phyloP scores from a whole-genome alignment of 164 flowering plant species.

The Tetrastigma voinierianum region DNA sequence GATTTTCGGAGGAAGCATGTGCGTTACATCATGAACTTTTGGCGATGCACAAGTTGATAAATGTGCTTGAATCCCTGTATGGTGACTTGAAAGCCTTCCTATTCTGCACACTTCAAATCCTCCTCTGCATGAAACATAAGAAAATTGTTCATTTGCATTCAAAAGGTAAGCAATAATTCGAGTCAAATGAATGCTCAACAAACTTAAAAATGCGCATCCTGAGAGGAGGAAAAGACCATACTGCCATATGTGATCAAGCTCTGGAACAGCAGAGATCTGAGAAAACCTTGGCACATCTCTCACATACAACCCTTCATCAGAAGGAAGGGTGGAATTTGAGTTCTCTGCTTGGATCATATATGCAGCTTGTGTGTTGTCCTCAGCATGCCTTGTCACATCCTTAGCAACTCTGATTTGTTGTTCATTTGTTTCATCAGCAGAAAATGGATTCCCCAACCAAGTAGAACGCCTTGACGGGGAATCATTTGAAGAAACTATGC shows the following conservation, averaged over 20 bases:
- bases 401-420: background rate
- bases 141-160: background rate
- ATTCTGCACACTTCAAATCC: conserved; percentile 51
- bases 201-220: background rate
- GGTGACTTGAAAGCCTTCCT: conserved; percentile 27
- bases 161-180: background rate
- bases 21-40: conserved; percentile 55
- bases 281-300: conserved; percentile 6
- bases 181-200: background rate
- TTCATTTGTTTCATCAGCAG: conserved; percentile 16
- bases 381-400: conserved; percentile 13
- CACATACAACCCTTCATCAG: conserved; percentile 19
- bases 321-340: conserved; percentile 5
- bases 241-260: conserved; percentile 60
- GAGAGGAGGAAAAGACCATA: conserved; percentile 29
- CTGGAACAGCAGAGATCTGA: conserved; percentile 41
- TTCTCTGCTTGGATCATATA: conserved; percentile 5
- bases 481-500: conserved; percentile 20
- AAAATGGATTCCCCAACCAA: background rate
- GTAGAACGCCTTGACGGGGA: background rate
- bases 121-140: conserved; percentile 46
- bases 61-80: conserved; percentile 75
- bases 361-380: conserved; percentile 17
- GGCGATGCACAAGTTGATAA: conserved; percentile 63
- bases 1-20: conserved; percentile 44